A percentile compares a stretch with the other conserved stretches of the same genome.
Conservation (phyloP, 1,284 basidiomycete species). For the Schizophyllum amplum region DNA sequence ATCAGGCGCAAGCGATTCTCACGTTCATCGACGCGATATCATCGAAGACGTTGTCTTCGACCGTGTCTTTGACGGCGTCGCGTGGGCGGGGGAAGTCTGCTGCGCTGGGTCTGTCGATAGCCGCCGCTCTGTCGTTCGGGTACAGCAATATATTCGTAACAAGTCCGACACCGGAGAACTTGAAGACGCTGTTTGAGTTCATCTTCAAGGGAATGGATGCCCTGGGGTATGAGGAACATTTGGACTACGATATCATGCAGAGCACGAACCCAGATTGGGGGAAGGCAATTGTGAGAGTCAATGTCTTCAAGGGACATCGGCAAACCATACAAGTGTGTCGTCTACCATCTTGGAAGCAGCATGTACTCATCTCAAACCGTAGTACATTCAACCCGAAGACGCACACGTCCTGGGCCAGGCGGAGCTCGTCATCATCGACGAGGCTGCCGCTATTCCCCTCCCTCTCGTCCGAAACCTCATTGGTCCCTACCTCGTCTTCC, state of each 20-base stretch:
- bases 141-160: constrained; percentile 99
- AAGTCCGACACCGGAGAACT: constrained; percentile 94
- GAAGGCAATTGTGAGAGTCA: constrained; percentile 93
- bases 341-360: background rate
- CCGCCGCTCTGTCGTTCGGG: constrained; percentile 88
- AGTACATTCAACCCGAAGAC: constrained; percentile 98
- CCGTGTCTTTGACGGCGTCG: constrained; percentile 90
- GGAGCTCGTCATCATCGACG: constrained; percentile 96
- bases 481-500: constrained; percentile 96
- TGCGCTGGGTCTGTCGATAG: constrained; percentile 88
- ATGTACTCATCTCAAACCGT: background rate
- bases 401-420: constrained; percentile 96
- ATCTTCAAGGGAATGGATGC: constrained; percentile 96
- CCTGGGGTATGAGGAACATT: constrained; percentile 94
- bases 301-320: constrained; percentile 87
- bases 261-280: constrained; percentile 93
- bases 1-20: constrained; percentile 87
- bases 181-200: constrained; percentile 98
- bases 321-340: constrained; percentile 84
- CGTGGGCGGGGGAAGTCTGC: constrained; percentile 98
- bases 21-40: constrained; percentile 91
- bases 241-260: constrained; percentile 95
- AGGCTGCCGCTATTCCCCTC: constrained; percentile 96
- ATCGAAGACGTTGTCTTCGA: constrained; percentile 89
- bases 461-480: constrained; percentile 92